Base-by-base conservation (phyloP, 106 monocot genomes). In the Allium sativum region DNA sequence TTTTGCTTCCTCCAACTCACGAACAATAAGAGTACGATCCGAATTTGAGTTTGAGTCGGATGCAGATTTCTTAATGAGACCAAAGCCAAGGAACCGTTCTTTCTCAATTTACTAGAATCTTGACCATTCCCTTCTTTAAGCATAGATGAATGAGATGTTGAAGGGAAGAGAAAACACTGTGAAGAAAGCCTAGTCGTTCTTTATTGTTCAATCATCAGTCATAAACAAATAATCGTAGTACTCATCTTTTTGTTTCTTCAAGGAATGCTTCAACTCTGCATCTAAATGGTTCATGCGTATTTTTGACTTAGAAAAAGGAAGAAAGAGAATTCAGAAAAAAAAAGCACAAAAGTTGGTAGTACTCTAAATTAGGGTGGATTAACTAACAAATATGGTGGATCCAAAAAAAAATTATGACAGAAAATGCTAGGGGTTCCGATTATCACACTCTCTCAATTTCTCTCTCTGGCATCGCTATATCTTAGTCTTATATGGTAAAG, bases 141-240 rank as follows among this genome's bases (percentile, higher is more conserved):
- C 31, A 5, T 64, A 18, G 16, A 67, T 44, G 57, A 77, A 41
- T 55, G 46, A 21, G 70, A 8, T 40, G 42, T 48, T 1, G 70
- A 65, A 19, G 20, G 15, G 61, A 18, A 15, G 21, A 59, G 71
- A 6, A 59, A 60, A 21, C 66, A 43, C 58, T 52, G 47, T 43
- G 65, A 57, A 44, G 70, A 65, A 22, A 47, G 59, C 15, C 53
- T 55, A 13, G 40, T 11, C 12, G 61, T 60, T 59, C 21, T 76
- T 62, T 51, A 62, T 52, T 44, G 15, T 12, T 14, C 40, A 52
- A 6, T 31, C 21, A 52, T 14, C 42, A n/a, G 7, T 58, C 7
- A 2, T 11, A 8, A 46, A 62, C 45, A 64, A 21, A 65, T 60
- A 9, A 44, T 44, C 12, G 7, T 44, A 7, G 15, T 15, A 14